phyloP scores from a whole-genome alignment of 768 basidiomycete genomes.

The Suillus clintonianus region DNA sequence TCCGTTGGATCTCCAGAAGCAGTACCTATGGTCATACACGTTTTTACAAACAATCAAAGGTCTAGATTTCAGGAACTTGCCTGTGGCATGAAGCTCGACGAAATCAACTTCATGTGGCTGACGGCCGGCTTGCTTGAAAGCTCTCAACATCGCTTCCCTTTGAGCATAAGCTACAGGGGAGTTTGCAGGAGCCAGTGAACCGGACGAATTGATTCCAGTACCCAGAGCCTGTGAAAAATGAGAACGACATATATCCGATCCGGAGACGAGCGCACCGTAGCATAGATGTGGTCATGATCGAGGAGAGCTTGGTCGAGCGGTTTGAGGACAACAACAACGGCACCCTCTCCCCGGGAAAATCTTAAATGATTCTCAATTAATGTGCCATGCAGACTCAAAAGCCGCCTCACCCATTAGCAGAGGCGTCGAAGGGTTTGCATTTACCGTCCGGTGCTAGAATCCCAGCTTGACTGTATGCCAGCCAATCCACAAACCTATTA shows the following conservation, averaged over 20 bases:
- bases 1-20: conserved; percentile 51
- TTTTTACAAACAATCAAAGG: not conserved
- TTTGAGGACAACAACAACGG: conserved; percentile 41
- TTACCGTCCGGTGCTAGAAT: conserved; percentile 43
- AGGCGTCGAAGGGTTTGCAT: conserved; percentile 47
- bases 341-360: conserved; percentile 42
- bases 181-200: conserved; percentile 36
- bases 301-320: conserved; percentile 37
- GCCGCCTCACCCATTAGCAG: conserved; percentile 42
- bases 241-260: not conserved
- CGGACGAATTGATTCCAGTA: conserved; percentile 40
- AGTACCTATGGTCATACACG: conserved; percentile 29
- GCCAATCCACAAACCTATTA: conserved; percentile 36
- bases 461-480: conserved; percentile 38
- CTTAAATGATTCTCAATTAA: conserved; percentile 17
- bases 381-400: not conserved
- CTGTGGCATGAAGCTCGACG: conserved; percentile 54
- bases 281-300: conserved; percentile 45
- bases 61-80: conserved; percentile 13
- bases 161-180: conserved; percentile 42
- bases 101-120: conserved; percentile 45
- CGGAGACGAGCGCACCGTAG: conserved; percentile 28
- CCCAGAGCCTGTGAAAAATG: conserved; percentile 35
- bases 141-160: conserved; percentile 37
- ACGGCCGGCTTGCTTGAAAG: conserved; percentile 33